These are phyloP conservation scores for Phaeosphaeriaceae sp. DNA, from an alignment of 2,329 filamentous ascomycete genomes.

Conservation along the genomic window DNA sequence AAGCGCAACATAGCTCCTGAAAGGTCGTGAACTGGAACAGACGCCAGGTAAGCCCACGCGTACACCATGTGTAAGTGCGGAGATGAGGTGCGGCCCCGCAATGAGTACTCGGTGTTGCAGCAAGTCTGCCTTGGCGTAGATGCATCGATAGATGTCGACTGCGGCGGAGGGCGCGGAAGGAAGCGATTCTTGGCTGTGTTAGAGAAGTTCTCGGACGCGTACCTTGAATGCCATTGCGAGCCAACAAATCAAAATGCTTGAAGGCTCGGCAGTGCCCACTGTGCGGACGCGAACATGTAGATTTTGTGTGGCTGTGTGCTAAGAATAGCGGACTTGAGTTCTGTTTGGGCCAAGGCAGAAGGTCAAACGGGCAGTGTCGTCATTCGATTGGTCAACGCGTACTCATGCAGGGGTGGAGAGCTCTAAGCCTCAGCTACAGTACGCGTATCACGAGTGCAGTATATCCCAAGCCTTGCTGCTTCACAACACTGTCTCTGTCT, in stretches of 20 bases:
- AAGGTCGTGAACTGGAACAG: too few relatives aligned
- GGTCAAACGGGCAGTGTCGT: too few relatives aligned
- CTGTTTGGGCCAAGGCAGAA: background rate
- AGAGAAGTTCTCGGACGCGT: too few relatives aligned
- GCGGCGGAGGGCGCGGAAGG: too few relatives aligned
- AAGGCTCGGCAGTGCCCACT: too few relatives aligned
- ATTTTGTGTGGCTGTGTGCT: background rate
- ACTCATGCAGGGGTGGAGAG: conserved; percentile 13
- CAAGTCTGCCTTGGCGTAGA: background rate
- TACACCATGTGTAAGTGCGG: background rate
- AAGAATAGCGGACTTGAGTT: background rate
- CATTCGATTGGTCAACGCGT: background rate
- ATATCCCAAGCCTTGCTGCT: conserved; percentile 4
- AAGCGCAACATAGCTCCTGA: too few relatives aligned
- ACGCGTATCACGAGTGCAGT: conserved; percentile 12
- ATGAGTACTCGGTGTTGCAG: background rate
- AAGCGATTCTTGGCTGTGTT: too few relatives aligned
- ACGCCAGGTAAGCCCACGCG: background rate
- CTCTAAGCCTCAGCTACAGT: conserved; percentile 11
- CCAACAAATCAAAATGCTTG: too few relatives aligned
- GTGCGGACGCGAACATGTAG: background rate
- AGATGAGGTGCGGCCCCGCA: background rate
- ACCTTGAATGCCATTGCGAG: too few relatives aligned
- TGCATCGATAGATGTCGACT: too few relatives aligned
- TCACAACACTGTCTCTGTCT: background rate